Evolutionary conservation across 2,329 filamentous ascomycete genomes (phyloP).

Genomic region (Arthrocladium fulminans): DNA sequence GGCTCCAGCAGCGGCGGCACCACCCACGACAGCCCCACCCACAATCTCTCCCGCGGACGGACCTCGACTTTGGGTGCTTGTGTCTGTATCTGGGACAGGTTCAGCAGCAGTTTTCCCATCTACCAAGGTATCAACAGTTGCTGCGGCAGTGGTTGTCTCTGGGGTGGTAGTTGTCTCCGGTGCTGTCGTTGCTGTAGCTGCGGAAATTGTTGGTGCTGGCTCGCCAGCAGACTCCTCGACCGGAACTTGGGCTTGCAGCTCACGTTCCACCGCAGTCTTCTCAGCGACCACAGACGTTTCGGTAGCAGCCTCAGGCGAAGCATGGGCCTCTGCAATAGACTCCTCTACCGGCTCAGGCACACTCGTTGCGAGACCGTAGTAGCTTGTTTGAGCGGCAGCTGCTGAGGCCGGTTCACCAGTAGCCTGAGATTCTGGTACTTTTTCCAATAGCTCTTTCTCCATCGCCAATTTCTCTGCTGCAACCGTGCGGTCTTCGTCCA

Average conservation of each 20-base stretch:
- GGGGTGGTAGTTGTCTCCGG: conserved; percentile 20
- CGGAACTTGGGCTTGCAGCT: conserved; percentile 52
- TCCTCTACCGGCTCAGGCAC: conserved; percentile 39
- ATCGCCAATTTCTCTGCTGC: conserved; percentile 67
- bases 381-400: conserved; percentile 29
- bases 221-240: conserved; percentile 30
- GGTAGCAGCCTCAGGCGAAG: conserved; percentile 61
- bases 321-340: conserved; percentile 43
- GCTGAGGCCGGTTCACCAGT: conserved; percentile 30
- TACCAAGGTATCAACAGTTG: conserved; percentile 1
- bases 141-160: background rate
- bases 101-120: background rate
- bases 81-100: conserved; percentile 4
- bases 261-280: conserved; percentile 64
- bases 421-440: conserved; percentile 29
- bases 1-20: background rate
- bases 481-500: conserved; percentile 45
- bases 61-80: background rate
- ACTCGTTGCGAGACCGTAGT: conserved; percentile 30
- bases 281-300: conserved; percentile 61
- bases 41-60: background rate
- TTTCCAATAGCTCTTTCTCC: conserved; percentile 62
- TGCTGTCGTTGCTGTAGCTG: conserved; percentile 31
- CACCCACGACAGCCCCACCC: conserved; percentile 4
- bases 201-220: conserved; percentile 34